Evolutionary conservation across 176 grass and related monocot genomes (phyloP).

Genomic region (Oryza meyeriana): DNA sequence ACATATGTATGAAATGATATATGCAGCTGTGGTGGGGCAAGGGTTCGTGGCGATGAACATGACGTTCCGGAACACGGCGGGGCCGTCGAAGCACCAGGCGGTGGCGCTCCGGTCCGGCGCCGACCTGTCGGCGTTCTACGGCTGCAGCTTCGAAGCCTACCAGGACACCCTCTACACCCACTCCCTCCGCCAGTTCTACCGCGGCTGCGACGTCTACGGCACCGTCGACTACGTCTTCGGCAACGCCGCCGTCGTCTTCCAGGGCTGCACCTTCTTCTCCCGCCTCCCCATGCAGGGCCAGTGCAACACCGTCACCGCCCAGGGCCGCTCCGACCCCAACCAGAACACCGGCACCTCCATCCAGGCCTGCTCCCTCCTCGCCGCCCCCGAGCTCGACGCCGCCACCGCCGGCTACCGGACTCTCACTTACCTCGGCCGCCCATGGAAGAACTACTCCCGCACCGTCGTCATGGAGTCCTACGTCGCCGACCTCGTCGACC

Average conservation of each 20-base stretch:
- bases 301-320: slow-evolving; percentile 81
- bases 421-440: slow-evolving; percentile 46
- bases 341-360: slow-evolving; percentile 86
- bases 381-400: slow-evolving; percentile 45
- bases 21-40: slow-evolving; percentile 54
- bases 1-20: no score
- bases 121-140: slow-evolving; percentile 62
- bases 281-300: slow-evolving; percentile 57
- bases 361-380: slow-evolving; percentile 47
- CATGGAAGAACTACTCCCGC: slow-evolving; percentile 65
- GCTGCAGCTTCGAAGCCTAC: slow-evolving; percentile 71
- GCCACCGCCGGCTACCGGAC: slow-evolving; percentile 15
- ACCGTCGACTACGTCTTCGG: slow-evolving; percentile 84
- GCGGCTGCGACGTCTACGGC: slow-evolving; percentile 62
- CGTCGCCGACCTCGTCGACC: slow-evolving; percentile 49
- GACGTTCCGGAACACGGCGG: slow-evolving; percentile 71
- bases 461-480: slow-evolving; percentile 63
- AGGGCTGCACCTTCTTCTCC: slow-evolving; percentile 65
- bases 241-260: slow-evolving; percentile 77
- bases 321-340: slow-evolving; percentile 66
- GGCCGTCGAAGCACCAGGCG: slow-evolving; percentile 58
- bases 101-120: slow-evolving; percentile 62
- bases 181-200: slow-evolving; percentile 82
- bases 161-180: slow-evolving; percentile 84
- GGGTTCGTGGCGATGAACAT: slow-evolving; percentile 77